Conservation (phyloP, 768 basidiomycete species). For the Leucocoprinus sp. region DNA sequence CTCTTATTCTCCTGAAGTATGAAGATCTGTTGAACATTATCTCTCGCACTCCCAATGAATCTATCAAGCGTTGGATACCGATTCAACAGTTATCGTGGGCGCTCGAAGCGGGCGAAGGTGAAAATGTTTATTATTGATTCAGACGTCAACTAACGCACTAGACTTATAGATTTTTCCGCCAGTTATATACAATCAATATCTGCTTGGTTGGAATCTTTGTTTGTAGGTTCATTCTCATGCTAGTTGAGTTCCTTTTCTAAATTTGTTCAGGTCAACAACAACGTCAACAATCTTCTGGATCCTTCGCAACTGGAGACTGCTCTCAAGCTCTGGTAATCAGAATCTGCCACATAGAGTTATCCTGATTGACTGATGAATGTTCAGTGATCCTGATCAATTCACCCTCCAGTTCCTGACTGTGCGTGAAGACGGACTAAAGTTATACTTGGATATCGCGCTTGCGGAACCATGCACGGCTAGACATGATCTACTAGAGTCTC, state of each 20-base stretch:
- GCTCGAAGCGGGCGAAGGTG: constrained; percentile 32
- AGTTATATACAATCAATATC: constrained; percentile 6
- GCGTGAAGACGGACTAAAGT: constrained; percentile 30
- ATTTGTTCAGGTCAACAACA: background rate
- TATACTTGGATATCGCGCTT: constrained; percentile 27
- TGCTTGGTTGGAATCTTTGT: constrained; percentile 9
- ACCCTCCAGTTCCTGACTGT: constrained; percentile 31
- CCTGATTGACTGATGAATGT: constrained; percentile 3
- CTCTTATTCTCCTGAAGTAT: background rate
- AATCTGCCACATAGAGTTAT: background rate
- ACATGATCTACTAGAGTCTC: constrained; percentile 1
- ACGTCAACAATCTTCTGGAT: background rate
- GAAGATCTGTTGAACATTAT: constrained; percentile 8
- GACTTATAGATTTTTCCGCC: background rate
- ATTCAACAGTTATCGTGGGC: constrained; percentile 57
- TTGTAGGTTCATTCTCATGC: background rate
- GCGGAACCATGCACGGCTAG: constrained; percentile 25
- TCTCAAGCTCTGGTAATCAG: constrained; percentile 1
- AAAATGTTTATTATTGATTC: constrained; percentile 10
- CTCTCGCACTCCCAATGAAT: constrained; percentile 12
- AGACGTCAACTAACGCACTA: background rate
- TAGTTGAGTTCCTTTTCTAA: background rate
- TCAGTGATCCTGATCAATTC: constrained; percentile 34
- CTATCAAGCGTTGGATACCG: constrained; percentile 38
- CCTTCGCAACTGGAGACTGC: constrained; percentile 7